A percentile compares a stretch with the other conserved stretches of the same genome.
These are phyloP conservation scores for Termitomyces sp. DNA, from an alignment of 768 basidiomycete genomes.

Conservation along the genomic window DNA sequence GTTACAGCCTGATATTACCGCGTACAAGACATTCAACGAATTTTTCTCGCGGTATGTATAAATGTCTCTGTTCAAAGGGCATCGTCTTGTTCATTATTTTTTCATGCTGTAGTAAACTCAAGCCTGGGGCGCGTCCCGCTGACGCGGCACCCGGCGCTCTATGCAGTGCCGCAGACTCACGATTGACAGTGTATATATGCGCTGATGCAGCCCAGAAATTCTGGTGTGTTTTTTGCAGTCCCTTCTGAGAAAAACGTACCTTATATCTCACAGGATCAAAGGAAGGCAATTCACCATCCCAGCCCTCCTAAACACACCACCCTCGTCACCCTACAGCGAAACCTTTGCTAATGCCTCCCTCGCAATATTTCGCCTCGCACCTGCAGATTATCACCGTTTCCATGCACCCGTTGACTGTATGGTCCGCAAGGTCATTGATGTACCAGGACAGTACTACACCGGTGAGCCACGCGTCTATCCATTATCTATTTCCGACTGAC, in stretches of 20 bases:
- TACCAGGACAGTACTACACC: slow-evolving; percentile 58
- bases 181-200: slow-evolving; percentile 63
- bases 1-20: slow-evolving; percentile 51
- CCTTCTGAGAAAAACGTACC: too few relatives aligned
- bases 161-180: slow-evolving; percentile 67
- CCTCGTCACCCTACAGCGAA: slow-evolving; percentile 33
- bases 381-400: slow-evolving; percentile 79
- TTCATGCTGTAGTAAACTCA: slow-evolving; percentile 38
- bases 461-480: slow-evolving; percentile 26
- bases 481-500: neutral
- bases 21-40: slow-evolving; percentile 70
- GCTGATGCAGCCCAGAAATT: slow-evolving; percentile 57
- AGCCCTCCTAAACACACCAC: slow-evolving; percentile 43
- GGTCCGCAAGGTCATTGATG: slow-evolving; percentile 36
- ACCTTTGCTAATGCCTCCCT: slow-evolving; percentile 43
- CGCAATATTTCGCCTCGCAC: slow-evolving; percentile 73
- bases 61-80: too few relatives aligned
- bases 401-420: slow-evolving; percentile 62
- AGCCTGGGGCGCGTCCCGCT: slow-evolving; percentile 55
- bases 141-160: slow-evolving; percentile 46
- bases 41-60: slow-evolving; percentile 57
- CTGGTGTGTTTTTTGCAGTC: slow-evolving; percentile 41
- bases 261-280: slow-evolving; percentile 44
- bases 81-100: neutral
- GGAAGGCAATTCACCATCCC: slow-evolving; percentile 67